Conservation (phyloP, 2,329 filamentous ascomycete species). For the Zalaria obscura region DNA sequence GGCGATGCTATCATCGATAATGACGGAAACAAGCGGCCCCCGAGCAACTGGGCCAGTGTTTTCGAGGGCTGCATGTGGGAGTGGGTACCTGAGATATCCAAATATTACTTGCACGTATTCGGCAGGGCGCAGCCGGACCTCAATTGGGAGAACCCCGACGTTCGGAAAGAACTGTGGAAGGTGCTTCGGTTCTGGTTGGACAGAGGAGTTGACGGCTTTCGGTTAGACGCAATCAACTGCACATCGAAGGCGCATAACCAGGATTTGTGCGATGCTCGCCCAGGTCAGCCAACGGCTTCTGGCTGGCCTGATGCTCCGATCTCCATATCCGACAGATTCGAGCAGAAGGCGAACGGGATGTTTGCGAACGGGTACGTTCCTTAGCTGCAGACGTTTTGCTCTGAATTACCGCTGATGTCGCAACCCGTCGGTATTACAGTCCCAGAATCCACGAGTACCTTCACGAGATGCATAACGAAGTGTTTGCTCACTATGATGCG, state of each 20-base stretch:
- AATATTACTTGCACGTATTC: slow-evolving; percentile 65
- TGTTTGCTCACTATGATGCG: slow-evolving; percentile 32
- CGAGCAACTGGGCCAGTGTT: slow-evolving; percentile 61
- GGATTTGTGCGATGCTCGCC: no score
- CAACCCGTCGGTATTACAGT: not conserved
- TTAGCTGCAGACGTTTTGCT: no score
- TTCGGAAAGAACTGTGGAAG: slow-evolving; percentile 56
- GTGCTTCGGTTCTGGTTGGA: slow-evolving; percentile 57
- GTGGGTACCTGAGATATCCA: slow-evolving; percentile 56
- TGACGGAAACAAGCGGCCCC: slow-evolving; percentile 49
- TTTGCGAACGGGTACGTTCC: slow-evolving; percentile 2
- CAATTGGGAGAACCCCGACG: slow-evolving; percentile 66
- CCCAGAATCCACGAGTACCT: slow-evolving; percentile 34
- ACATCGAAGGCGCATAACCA: not conserved
- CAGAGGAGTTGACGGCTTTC: slow-evolving; percentile 43
- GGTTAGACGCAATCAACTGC: slow-evolving; percentile 15
- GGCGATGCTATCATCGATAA: slow-evolving; percentile 21
- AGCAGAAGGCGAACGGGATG: no score
- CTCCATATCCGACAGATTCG: no score
- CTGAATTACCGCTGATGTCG: no score
- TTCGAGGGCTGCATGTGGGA: slow-evolving; percentile 49
- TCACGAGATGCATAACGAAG: slow-evolving; percentile 23
- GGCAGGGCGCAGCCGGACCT: slow-evolving; percentile 65
- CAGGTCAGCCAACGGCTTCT: no score
- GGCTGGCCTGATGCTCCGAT: no score